These are phyloP conservation scores for Populus hybrid DNA, from an alignment of 441 rosid genomes.

Conservation along the genomic window DNA sequence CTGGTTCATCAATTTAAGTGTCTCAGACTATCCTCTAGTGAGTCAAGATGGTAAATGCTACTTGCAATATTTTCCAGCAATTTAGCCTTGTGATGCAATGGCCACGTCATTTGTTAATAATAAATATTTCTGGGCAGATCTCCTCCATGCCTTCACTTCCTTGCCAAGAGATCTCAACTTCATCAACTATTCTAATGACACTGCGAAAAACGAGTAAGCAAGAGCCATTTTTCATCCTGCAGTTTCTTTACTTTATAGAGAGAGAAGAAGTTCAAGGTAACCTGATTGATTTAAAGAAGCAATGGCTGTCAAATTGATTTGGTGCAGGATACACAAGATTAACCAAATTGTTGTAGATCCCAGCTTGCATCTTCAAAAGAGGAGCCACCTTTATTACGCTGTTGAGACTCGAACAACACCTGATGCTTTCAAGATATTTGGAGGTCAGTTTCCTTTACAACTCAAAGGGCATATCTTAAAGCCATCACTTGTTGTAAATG, in stretches of 20 bases:
- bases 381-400: conserved; percentile 34
- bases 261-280: neutral
- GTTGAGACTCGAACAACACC: conserved; percentile 40
- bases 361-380: conserved; percentile 32
- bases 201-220: conserved; percentile 39
- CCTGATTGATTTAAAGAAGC: neutral
- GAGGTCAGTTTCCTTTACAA: conserved; percentile 27
- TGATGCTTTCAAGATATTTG: conserved; percentile 39
- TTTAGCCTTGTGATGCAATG: neutral
- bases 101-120: neutral
- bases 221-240: neutral
- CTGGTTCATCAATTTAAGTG: conserved; percentile 18
- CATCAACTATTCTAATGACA: conserved; percentile 23
- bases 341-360: conserved; percentile 44
- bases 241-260: neutral
- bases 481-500: neutral
- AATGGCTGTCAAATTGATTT: neutral
- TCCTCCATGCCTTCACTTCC: conserved; percentile 41
- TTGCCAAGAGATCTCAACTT: conserved; percentile 51
- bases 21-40: conserved; percentile 44
- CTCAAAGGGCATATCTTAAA: neutral
- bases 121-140: conserved; percentile 29
- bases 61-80: neutral
- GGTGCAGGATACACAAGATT: conserved; percentile 32
- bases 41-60: conserved; percentile 44